Conservation (phyloP, 208 protist genomes). For the Trichomonas gallinae region DNA sequence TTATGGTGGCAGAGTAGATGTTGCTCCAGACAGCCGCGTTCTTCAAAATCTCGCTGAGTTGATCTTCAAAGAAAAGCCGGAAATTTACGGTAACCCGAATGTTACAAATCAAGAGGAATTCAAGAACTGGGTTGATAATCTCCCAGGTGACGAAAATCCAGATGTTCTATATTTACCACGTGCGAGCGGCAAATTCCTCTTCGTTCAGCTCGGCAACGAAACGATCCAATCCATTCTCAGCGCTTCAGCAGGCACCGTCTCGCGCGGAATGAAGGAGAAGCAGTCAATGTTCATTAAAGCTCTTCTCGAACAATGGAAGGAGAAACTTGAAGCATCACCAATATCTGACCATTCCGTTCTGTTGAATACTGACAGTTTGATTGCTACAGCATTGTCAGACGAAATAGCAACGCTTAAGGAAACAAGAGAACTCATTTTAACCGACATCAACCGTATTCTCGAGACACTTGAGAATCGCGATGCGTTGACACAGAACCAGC, state of each 20-base stretch:
- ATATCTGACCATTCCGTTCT: background rate
- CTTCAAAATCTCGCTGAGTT: background rate
- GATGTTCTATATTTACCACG: background rate
- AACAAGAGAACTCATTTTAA: background rate
- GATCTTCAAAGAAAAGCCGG: background rate
- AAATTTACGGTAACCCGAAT: background rate
- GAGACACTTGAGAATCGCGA: background rate
- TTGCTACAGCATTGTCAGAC: background rate
- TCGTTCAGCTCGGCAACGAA: background rate
- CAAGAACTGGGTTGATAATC: background rate
- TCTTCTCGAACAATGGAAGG: background rate
- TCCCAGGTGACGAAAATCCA: background rate
- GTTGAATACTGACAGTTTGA: background rate
- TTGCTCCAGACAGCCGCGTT: background rate
- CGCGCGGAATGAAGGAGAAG: background rate
- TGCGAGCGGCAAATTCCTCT: background rate
- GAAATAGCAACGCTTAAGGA: background rate
- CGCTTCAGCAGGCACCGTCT: background rate
- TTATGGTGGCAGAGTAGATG: conserved; percentile 11
- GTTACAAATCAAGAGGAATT: background rate
- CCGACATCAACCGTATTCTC: background rate
- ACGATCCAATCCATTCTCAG: background rate
- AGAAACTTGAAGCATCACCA: background rate
- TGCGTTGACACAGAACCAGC: background rate
- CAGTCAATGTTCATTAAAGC: background rate